Percentiles rank a stretch among this genome's conserved stretches.
Conservation (phyloP, 2,329 filamentous ascomycete species). For the Colletotrichum cereale region DNA sequence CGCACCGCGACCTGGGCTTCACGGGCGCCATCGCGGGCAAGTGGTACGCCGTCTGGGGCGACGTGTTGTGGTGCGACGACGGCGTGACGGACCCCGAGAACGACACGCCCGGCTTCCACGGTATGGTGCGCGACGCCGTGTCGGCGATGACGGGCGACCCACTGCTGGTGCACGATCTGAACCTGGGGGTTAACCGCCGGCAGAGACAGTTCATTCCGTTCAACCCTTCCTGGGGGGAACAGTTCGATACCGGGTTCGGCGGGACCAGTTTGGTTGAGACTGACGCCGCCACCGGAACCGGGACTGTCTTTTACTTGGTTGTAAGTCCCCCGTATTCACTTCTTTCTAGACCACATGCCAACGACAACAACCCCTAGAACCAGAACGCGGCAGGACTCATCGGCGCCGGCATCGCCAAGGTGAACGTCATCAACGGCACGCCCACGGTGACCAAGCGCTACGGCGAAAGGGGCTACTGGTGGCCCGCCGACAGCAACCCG, state of each 20-base stretch:
- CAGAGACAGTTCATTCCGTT: slow-evolving; percentile 54
- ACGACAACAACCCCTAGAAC: neutral
- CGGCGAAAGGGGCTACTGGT: slow-evolving; percentile 52
- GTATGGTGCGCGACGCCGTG: slow-evolving; percentile 55
- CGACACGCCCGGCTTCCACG: slow-evolving; percentile 52
- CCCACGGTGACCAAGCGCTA: slow-evolving; percentile 52
- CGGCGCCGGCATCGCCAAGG: slow-evolving; percentile 53
- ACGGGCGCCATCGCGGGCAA: slow-evolving; percentile 50
- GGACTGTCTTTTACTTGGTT: slow-evolving; percentile 53
- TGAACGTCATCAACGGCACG: slow-evolving; percentile 49
- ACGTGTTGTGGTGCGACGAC: slow-evolving; percentile 51
- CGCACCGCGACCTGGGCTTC: slow-evolving; percentile 54
- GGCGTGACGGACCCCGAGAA: slow-evolving; percentile 49
- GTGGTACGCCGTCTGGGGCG: slow-evolving; percentile 56
- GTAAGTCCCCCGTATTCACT: slow-evolving; percentile 42
- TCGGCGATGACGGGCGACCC: slow-evolving; percentile 52
- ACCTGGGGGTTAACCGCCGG: slow-evolving; percentile 51
- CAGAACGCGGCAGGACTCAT: slow-evolving; percentile 51
- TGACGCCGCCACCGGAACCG: slow-evolving; percentile 45
- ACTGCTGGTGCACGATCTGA: slow-evolving; percentile 51
- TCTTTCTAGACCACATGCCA: too few relatives aligned
- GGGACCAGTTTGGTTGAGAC: slow-evolving; percentile 55
- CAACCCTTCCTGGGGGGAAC: slow-evolving; percentile 53
- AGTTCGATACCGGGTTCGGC: slow-evolving; percentile 51
- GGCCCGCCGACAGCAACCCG: slow-evolving; percentile 47